Conservation (phyloP, 1,284 basidiomycete species). For the Acaromyces ingoldii region DNA sequence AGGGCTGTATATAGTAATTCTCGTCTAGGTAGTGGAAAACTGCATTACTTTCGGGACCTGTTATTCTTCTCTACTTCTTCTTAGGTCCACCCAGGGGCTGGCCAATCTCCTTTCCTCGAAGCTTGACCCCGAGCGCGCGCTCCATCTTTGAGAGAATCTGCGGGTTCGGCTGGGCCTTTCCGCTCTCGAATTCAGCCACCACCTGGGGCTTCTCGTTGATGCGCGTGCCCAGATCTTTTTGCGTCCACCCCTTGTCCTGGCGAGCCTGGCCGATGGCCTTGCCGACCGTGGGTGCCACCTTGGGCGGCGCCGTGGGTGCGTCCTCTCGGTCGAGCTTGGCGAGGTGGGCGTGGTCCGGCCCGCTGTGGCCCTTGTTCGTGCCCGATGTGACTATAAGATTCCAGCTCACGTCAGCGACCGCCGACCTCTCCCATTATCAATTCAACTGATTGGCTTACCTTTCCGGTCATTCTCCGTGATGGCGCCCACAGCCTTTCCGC, state of each 20-base stretch:
- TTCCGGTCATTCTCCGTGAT: constrained; percentile 55
- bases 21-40: too few species aligned
- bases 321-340: constrained; percentile 57
- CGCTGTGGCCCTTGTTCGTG: constrained; percentile 42
- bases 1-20: too few species aligned
- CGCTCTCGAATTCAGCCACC: constrained; percentile 21
- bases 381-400: constrained; percentile 28
- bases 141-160: constrained; percentile 90
- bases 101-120: constrained; percentile 58
- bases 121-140: constrained; percentile 78
- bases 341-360: constrained; percentile 46
- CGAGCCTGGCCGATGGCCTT: constrained; percentile 81
- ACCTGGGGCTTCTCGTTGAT: constrained; percentile 64
- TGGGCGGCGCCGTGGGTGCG: constrained; percentile 89
- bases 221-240: constrained; percentile 90
- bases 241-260: constrained; percentile 70
- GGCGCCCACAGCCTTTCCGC: constrained; percentile 54
- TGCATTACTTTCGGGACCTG: neutral
- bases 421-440: neutral
- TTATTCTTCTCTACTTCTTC: constrained; percentile 24
- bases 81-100: constrained; percentile 32
- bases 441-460: constrained; percentile 26
- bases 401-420: too few species aligned
- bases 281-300: constrained; percentile 72
- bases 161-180: constrained; percentile 82